Evolutionary conservation across 2,329 filamentous ascomycete genomes (phyloP).

Genomic region (Fusarium scirpi): DNA sequence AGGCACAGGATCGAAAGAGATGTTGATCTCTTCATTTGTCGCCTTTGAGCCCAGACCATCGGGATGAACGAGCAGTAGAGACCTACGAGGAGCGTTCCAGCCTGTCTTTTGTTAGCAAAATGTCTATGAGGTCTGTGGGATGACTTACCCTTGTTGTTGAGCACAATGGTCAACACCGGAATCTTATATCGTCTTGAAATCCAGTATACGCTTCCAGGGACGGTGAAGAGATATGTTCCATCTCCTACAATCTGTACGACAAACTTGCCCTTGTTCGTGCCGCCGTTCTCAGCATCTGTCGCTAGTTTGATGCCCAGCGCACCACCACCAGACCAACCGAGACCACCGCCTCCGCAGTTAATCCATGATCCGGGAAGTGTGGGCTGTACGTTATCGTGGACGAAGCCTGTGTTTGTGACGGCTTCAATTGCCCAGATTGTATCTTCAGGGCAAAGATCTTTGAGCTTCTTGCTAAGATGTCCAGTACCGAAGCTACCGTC

Average conservation of each 20-base stretch:
- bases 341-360: slow-evolving; percentile 83
- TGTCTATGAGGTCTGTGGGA: too few relatives aligned
- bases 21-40: slow-evolving; percentile 72
- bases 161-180: slow-evolving; percentile 65
- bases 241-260: slow-evolving; percentile 69
- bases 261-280: slow-evolving; percentile 61
- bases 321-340: slow-evolving; percentile 83
- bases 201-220: slow-evolving; percentile 68
- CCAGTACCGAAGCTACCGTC: slow-evolving; percentile 65
- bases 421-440: slow-evolving; percentile 84
- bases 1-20: slow-evolving; percentile 68
- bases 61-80: slow-evolving; percentile 68
- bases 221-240: slow-evolving; percentile 67
- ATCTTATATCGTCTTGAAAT: slow-evolving; percentile 66
- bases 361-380: slow-evolving; percentile 79
- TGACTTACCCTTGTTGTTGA: slow-evolving; percentile 66
- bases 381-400: slow-evolving; percentile 78
- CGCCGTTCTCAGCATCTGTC: slow-evolving; percentile 55
- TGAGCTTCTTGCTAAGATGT: slow-evolving; percentile 51
- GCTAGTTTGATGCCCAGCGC: slow-evolving; percentile 83
- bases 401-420: slow-evolving; percentile 76
- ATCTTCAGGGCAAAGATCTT: slow-evolving; percentile 53
- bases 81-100: slow-evolving; percentile 71
- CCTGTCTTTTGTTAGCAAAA: slow-evolving; percentile 50
- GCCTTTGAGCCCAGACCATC: slow-evolving; percentile 66